Conservation (phyloP, 768 basidiomycete species). For the Cyclocybe cylindracea region DNA sequence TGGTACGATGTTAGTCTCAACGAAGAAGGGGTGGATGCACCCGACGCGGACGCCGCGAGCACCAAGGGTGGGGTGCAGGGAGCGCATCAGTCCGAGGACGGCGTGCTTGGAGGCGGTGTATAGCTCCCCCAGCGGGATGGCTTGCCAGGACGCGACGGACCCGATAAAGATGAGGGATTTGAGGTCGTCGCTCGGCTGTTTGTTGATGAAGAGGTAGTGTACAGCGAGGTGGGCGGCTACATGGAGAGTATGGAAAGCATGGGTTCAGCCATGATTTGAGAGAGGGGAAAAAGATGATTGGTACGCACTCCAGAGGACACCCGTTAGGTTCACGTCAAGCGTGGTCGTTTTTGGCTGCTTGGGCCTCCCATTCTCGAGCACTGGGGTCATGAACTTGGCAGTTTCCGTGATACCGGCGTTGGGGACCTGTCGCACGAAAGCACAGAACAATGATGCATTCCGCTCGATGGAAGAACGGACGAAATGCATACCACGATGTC, state of each 20-base stretch:
- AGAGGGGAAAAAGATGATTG: background rate
- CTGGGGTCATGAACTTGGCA: constrained; percentile 28
- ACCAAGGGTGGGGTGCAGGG: constrained; percentile 38
- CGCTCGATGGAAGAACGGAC: background rate
- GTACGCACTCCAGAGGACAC: constrained; percentile 47
- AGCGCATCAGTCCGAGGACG: constrained; percentile 53
- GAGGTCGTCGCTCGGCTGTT: constrained; percentile 33
- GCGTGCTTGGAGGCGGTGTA: constrained; percentile 59
- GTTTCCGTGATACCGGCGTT: constrained; percentile 49
- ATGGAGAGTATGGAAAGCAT: background rate
- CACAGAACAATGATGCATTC: background rate
- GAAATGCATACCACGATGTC: constrained; percentile 49
- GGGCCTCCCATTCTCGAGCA: constrained; percentile 40
- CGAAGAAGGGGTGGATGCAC: constrained; percentile 55
- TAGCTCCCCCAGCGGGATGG: constrained; percentile 41
- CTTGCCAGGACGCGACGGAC: constrained; percentile 57
- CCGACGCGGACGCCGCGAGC: constrained; percentile 42
- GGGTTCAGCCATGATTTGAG: background rate
- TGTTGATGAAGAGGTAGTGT: constrained; percentile 46
- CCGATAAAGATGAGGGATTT: constrained; percentile 56
- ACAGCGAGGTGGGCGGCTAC: constrained; percentile 50
- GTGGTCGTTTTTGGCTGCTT: constrained; percentile 44
- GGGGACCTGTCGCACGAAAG: constrained; percentile 33
- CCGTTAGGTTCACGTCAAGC: constrained; percentile 50
- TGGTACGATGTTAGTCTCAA: constrained; percentile 50